A percentile compares a stretch with the other conserved stretches of the same genome.
Evolutionary conservation across 176 grass and related monocot genomes (phyloP).

Genomic region (Luzula sylvatica): DNA sequence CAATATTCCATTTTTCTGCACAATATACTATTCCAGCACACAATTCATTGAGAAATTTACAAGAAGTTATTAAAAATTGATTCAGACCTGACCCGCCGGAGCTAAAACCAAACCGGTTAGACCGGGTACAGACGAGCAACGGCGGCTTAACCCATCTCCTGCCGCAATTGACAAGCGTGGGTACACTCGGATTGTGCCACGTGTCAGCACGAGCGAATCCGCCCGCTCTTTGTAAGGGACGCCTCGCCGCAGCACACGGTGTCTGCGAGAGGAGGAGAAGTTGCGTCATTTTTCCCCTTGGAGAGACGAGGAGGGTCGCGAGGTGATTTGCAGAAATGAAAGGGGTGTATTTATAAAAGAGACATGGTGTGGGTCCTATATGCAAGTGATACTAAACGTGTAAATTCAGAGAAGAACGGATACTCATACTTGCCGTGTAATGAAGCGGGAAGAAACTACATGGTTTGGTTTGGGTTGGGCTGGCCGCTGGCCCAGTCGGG

Average conservation of each 20-base stretch:
- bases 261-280: slow-evolving; percentile 17
- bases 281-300: slow-evolving; percentile 10
- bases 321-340: neutral
- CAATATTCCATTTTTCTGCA: neutral
- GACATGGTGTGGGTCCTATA: neutral
- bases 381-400: slow-evolving; percentile 11
- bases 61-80: neutral
- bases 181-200: neutral
- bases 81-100: slow-evolving; percentile 1
- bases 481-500: too few species aligned
- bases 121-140: neutral
- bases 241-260: neutral
- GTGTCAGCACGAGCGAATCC: neutral
- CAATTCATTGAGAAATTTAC: neutral
- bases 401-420: neutral
- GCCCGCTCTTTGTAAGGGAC: neutral
- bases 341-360: slow-evolving; percentile 17
- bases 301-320: neutral
- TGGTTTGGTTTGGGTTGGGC: too few species aligned
- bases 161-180: neutral
- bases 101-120: neutral
- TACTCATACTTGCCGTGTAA: neutral
- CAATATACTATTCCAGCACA: neutral
- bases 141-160: slow-evolving; percentile 6
- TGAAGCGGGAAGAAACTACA: neutral